Evolutionary conservation across 306 rosid species (phyloP), one percentile per base, ranked within the genome.

Genomic region (Myrica gale): DNA sequence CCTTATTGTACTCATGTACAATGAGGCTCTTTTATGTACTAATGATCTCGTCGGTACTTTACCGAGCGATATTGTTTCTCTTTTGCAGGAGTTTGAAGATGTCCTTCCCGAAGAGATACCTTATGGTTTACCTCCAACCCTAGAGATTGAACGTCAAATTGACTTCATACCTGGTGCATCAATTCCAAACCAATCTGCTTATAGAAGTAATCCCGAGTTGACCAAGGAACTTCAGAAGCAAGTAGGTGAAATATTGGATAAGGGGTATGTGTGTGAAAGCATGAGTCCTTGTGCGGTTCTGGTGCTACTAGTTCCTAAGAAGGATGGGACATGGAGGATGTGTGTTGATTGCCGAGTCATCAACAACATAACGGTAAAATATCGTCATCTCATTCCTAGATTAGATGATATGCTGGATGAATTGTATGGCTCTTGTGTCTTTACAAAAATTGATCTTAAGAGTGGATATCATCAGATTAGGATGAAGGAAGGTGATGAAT

Each of bases 51-150:
- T 56, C 1, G 9, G 32, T 17, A 5, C 73, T 46, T 44, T 44
- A 0, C 56, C 0, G 3, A 68, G 51, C 54, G 72, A 68, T 46
- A 68, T 68, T 68, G 11, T 68, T 43, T 68, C 54, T 46, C 72
- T 68, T 68, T 68, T 68, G 72, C 23, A 69, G 16, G 70, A 65
- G 70, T 65, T 65, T 65, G 70, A 65, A 65, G 70, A 65, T 65
- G 70, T 65, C 70, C 70, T 69, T 69, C 55, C 56, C 37, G 17
- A 4, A 23, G 26, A 23, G 26, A 23, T 23, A 23, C 26, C 26
- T 23, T 23, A 23, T 23, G 26, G 26, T 23, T 47, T 69, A 16
- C 63, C 63, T 56, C 63, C 63, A 56, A 21, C 15, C 17, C 52
- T 11, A 47, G 52, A 12, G 52, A 65, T 41, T 41, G 45, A 32